Conservation (phyloP, 192 early-diverging fungal species). For the Umbelopsis ramanniana region DNA sequence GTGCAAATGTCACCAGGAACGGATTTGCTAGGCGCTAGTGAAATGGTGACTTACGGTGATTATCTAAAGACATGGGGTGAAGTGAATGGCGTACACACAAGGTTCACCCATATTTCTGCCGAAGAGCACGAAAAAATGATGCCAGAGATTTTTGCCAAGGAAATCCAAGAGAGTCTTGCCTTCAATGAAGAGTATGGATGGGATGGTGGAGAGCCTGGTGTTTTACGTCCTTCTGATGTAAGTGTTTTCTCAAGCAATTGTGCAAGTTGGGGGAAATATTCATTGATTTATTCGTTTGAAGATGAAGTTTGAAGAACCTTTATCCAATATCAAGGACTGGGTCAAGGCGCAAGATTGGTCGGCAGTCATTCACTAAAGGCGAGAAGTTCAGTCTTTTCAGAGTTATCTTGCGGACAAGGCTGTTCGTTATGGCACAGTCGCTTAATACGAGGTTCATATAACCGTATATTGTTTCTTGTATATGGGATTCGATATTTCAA, state of each 20-base stretch:
- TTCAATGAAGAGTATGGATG: background rate
- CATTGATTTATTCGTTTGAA: background rate
- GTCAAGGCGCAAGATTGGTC: slow-evolving; percentile 12
- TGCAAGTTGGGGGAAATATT: background rate
- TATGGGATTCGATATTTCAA: too few species aligned
- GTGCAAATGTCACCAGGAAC: background rate
- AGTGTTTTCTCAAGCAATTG: background rate
- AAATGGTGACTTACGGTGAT: background rate
- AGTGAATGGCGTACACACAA: background rate
- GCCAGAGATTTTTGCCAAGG: background rate
- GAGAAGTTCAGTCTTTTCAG: background rate
- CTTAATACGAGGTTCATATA: too few species aligned
- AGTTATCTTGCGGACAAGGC: too few species aligned
- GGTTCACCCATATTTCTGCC: background rate
- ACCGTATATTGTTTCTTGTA: too few species aligned
- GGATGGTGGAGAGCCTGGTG: slow-evolving; percentile 8
- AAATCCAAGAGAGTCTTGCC: background rate
- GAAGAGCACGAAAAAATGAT: background rate
- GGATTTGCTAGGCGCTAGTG: background rate
- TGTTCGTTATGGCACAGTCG: background rate
- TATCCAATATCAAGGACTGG: background rate
- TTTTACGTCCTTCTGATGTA: slow-evolving; percentile 1
- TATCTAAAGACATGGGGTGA: background rate
- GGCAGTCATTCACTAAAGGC: background rate
- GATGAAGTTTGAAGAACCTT: background rate